phyloP scores from a whole-genome alignment of 164 flowering plant species.

The Annona cherimola region DNA sequence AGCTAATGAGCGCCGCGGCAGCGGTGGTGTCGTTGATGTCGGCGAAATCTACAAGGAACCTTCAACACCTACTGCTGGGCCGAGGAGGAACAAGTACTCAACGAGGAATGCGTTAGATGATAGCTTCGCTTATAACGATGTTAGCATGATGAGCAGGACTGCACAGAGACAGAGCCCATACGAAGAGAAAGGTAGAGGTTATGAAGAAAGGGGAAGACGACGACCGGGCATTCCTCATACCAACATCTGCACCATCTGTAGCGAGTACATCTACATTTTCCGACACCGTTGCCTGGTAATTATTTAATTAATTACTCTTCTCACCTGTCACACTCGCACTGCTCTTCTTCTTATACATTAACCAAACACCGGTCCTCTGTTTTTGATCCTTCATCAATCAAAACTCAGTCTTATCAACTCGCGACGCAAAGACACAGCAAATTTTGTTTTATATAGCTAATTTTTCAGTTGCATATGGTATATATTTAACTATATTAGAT shows the following conservation, averaged over 20 bases:
- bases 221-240: constrained; percentile 76
- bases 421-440: too few relatives aligned
- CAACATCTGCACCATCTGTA: constrained; percentile 61
- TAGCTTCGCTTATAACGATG: constrained; percentile 28
- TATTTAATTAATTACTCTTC: not conserved
- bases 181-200: constrained; percentile 7
- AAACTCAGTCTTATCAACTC: not conserved
- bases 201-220: constrained; percentile 18
- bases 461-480: too few relatives aligned
- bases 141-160: constrained; percentile 22
- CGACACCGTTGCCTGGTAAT: constrained; percentile 62
- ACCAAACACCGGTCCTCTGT: not conserved
- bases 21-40: not conserved
- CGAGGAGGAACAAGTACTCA: constrained; percentile 2
- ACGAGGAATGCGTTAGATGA: constrained; percentile 18
- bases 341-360: not conserved
- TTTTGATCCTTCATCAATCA: not conserved
- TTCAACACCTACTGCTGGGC: not conserved
- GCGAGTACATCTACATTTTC: constrained; percentile 45
- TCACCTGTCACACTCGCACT: too few relatives aligned
- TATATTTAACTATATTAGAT: too few relatives aligned
- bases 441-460: too few relatives aligned
- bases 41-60: not conserved
- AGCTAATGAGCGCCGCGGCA: constrained; percentile 11
- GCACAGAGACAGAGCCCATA: constrained; percentile 10